Percentiles rank a stretch among this genome's conserved stretches.
Conservation (phyloP, 768 basidiomycete genomes). For the Termitomyces sp. region DNA sequence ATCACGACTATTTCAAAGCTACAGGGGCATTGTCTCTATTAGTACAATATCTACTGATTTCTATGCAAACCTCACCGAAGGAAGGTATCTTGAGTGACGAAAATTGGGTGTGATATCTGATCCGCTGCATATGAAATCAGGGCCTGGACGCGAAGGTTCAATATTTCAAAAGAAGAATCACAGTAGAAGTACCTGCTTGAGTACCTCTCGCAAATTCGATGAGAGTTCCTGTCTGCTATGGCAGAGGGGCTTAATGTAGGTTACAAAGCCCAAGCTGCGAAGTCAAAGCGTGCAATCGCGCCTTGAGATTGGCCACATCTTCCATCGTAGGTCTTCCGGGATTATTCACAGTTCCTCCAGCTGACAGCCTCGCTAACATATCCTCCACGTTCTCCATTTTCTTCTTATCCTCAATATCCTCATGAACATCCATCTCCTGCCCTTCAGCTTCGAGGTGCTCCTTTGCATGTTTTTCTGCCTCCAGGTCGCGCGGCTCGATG, state of each 20-base stretch:
- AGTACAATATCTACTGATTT: background rate
- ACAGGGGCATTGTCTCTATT: background rate
- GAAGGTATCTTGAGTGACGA: too few species aligned
- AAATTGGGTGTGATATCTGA: background rate
- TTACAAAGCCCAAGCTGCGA: conserved; percentile 25
- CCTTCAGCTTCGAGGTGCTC: conserved; percentile 51
- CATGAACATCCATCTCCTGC: conserved; percentile 28
- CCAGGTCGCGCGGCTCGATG: conserved; percentile 67
- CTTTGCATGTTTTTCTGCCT: conserved; percentile 72
- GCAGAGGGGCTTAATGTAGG: conserved; percentile 11
- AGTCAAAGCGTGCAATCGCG: conserved; percentile 26
- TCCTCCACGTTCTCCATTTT: conserved; percentile 54
- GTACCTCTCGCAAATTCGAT: background rate
- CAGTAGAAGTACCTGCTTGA: background rate
- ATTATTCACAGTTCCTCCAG: conserved; percentile 17
- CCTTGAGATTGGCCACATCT: conserved; percentile 34
- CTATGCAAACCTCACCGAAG: background rate
- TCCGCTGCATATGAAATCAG: background rate
- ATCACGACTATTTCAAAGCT: background rate
- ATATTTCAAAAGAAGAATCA: background rate
- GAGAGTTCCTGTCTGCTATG: background rate
- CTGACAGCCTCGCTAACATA: conserved; percentile 40
- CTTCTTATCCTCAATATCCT: conserved; percentile 39
- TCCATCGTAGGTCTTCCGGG: conserved; percentile 28
- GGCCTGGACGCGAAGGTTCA: background rate